Evolutionary conservation across 495 filamentous ascomycete genomes (phyloP), one percentile per base, ranked within the genome.

Genomic region (Emericellopsis terricola): DNA sequence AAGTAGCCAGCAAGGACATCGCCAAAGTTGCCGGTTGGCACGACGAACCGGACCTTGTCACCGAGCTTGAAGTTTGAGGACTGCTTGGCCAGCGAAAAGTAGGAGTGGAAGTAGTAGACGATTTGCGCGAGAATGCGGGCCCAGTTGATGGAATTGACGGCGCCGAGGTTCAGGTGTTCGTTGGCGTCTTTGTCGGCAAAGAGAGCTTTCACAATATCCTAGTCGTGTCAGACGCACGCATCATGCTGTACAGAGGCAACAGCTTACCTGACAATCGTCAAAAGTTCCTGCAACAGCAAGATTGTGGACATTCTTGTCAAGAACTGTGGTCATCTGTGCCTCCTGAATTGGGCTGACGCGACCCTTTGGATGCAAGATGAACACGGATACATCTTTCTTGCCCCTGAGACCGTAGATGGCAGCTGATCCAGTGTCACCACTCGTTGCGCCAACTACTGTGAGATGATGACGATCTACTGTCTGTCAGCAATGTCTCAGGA

Each of bases 381-480:
- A 81, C 6, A 94, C 73, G 0, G 80, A 82, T 5, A 94, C 76
- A 64, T 97, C 89, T 55, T 87, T 86, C 69, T 96, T 96, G 17
- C 83, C 82, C n/a, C 85, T 62, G 5, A 97, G 66, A n/a, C 89
- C 89, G 49, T 94, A 94, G 41, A 97, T 94, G 13, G 89, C 89
- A 2, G 89, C 89, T 3, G 80, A 87, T 0, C 89, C 89, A 33
- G 89, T 94, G 48, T 97, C 89, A 31, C 89, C 89, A 49, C 75
- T 83, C 3, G 89, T 96, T 4, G 89, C 87, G 14, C 89, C 84
- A 38, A 94, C 70, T 13, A 94, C 83, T 0, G 83, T 89, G 34
- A 94, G 60, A 48, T 92, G 87, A 43, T 94, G 73, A 44, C 84
- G 64, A 38, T 85, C 69, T 46, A 17, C 11, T 13, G 7, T 33